A percentile compares a stretch with the other conserved stretches of the same genome.
Evolutionary conservation across 75 land plant genomes (phyloP).

Genomic region (Pseudotsuga menziesii): DNA sequence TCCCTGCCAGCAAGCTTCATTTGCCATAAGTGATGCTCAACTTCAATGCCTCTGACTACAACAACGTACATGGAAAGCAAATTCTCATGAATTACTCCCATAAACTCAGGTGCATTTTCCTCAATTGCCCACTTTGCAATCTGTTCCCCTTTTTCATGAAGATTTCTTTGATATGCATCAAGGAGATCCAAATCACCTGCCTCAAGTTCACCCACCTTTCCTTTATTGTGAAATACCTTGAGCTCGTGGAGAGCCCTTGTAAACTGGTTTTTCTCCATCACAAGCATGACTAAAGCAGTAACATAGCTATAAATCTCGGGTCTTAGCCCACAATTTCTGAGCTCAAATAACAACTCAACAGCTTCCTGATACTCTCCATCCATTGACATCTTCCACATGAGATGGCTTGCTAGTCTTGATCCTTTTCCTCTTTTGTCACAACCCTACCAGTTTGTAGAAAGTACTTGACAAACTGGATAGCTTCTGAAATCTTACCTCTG

Average conservation of each 20-base stretch:
- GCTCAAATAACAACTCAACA: conserved; percentile 45
- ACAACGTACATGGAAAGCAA: conserved; percentile 82
- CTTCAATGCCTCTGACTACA: conserved; percentile 71
- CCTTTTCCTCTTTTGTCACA: conserved; percentile 19
- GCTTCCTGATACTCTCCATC: conserved; percentile 64
- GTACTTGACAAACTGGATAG: conserved; percentile 60
- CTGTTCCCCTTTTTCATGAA: conserved; percentile 49
- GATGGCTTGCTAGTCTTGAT: conserved; percentile 55
- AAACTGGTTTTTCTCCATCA: conserved; percentile 76
- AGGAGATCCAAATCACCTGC: conserved; percentile 31
- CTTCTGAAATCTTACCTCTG: conserved; percentile 54
- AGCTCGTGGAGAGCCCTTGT: conserved; percentile 60
- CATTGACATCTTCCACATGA: conserved; percentile 88
- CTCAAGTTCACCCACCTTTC: conserved; percentile 49
- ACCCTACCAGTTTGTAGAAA: conserved; percentile 38
- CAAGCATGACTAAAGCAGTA: conserved; percentile 74
- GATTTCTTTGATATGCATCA: conserved; percentile 53
- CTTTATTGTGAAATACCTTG: conserved; percentile 38
- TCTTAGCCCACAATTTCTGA: conserved; percentile 54
- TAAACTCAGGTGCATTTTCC: conserved; percentile 39
- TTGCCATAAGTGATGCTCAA: conserved; percentile 77
- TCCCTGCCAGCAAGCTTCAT: conserved; percentile 68
- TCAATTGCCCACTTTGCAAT: conserved; percentile 70
- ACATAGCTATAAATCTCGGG: conserved; percentile 65
- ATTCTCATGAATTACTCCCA: conserved; percentile 57